Evolutionary conservation across 2,329 filamentous ascomycete species (phyloP), one percentile per base, ranked within the genome.

Genomic region (Thielaviopsis ethacetica): DNA sequence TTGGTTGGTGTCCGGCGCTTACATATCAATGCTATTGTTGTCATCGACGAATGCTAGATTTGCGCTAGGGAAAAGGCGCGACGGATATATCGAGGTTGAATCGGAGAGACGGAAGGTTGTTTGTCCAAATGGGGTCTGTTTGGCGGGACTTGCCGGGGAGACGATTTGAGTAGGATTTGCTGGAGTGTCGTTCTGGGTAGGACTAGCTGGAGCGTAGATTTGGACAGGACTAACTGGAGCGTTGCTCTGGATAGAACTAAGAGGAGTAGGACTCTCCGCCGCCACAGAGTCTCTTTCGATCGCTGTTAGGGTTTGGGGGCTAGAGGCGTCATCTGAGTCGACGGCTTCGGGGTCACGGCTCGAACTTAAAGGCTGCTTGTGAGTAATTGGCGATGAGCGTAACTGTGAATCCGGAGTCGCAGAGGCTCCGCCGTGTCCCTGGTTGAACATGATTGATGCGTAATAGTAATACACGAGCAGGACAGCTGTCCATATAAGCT

Each of bases 11-110:
- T 22, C 19, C 38, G n/a, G 13, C n/a, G 59, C 62, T 62, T 52
- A 63, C 62, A 63, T 19, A 54, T 63, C 62, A 47, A 62, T 59
- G 30, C 53, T 55, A 50, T 51, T 57, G 24, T 56, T 51, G 47
- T 61, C 59, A 21, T 58, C 59, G 17, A 61, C 30, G 53, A 61
- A 58, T 5, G 55, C 59, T 13, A 61, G 15, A 3, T 52, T 56
- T 22, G 55, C 50, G 27, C 21, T 26, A 3, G 57, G 41, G 2
- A 60, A 24, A 22, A 60, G 41, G 10, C 54, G 30, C 7, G 58
- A 27, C 19, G 58, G 49, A 34, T 57, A 60, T 44, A 60, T 53
- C 13, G 54, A 60, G 15, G 58, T 51, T 21, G 58, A 59, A 17
- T 27, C 53, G 12, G 58, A 59, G n/a, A 59, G 51, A 4, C 44